Evolutionary conservation across 225 moss, liverwort and hornwort genomes (phyloP).

Genomic region (Climacium dendroides): DNA sequence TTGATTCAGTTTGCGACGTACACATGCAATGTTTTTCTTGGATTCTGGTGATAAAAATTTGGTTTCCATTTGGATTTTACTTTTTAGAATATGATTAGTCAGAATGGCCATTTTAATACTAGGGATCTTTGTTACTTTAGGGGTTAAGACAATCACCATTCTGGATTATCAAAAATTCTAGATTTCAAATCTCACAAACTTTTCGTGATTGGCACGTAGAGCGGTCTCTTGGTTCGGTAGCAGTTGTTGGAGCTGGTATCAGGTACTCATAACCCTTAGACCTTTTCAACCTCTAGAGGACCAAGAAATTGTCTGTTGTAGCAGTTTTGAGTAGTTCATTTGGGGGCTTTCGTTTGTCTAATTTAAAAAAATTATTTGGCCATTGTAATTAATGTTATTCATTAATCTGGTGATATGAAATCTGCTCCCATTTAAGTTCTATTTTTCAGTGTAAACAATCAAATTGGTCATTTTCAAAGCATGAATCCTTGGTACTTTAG

Average conservation of each 20-base stretch:
- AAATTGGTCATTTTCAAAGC: neutral
- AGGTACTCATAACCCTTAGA: constrained; percentile 26
- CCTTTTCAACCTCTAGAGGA: neutral
- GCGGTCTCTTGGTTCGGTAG: constrained; percentile 62
- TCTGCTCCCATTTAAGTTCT: neutral
- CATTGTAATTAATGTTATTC: neutral
- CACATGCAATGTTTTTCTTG: neutral
- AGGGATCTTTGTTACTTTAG: neutral
- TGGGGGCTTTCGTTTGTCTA: neutral
- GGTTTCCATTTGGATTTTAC: neutral
- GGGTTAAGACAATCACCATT: neutral
- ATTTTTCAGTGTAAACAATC: neutral
- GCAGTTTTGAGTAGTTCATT: neutral
- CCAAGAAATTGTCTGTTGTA: neutral
- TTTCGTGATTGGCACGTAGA: constrained; percentile 21
- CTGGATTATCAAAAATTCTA: neutral
- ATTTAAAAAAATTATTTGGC: neutral
- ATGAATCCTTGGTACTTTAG: neutral
- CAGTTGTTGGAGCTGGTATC: constrained; percentile 80
- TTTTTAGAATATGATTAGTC: neutral
- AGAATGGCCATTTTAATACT: neutral
- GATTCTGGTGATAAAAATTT: neutral
- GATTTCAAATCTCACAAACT: neutral
- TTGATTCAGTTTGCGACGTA: neutral
- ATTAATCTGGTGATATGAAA: neutral